Evolutionary conservation across 192 early-diverging fungal species (phyloP).

Genomic region (Umbelopsis isabellina): DNA sequence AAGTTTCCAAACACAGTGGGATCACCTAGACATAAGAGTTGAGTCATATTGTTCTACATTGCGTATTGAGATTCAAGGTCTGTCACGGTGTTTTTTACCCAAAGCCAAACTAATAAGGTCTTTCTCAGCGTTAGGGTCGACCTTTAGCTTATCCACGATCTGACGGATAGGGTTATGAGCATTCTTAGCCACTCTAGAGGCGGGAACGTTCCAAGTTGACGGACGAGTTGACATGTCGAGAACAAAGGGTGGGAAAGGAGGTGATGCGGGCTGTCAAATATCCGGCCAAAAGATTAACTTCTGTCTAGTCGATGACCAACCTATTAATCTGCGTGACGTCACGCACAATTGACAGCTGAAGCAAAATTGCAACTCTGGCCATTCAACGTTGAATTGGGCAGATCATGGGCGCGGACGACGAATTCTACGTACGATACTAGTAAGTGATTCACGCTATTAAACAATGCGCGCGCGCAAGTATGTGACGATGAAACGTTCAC

Average conservation of each 20-base stretch:
- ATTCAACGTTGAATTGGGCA: background rate
- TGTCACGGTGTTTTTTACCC: constrained; percentile 26
- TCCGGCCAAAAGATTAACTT: background rate
- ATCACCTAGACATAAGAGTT: constrained; percentile 57
- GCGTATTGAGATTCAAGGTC: background rate
- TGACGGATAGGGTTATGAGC: constrained; percentile 88
- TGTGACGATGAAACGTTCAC: background rate
- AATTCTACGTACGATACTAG: constrained; percentile 55
- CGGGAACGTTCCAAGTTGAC: constrained; percentile 49
- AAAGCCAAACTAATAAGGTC: constrained; percentile 69
- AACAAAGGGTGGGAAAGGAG: background rate
- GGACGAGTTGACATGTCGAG: constrained; percentile 16
- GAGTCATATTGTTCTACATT: background rate
- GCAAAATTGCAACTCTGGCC: background rate
- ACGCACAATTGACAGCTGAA: constrained; percentile 2
- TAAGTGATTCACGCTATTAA: constrained; percentile 26
- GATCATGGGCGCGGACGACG: constrained; percentile 40
- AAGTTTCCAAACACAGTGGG: constrained; percentile 93
- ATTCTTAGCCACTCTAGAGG: constrained; percentile 70
- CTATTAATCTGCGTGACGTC: background rate
- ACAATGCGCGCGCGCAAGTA: background rate
- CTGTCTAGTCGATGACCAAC: background rate
- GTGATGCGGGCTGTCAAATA: background rate
- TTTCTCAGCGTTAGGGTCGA: constrained; percentile 62
- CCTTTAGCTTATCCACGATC: constrained; percentile 79